These are phyloP conservation scores for Plasmodium sp. DNA, from an alignment of 169 alveolate species.

Conservation along the genomic window DNA sequence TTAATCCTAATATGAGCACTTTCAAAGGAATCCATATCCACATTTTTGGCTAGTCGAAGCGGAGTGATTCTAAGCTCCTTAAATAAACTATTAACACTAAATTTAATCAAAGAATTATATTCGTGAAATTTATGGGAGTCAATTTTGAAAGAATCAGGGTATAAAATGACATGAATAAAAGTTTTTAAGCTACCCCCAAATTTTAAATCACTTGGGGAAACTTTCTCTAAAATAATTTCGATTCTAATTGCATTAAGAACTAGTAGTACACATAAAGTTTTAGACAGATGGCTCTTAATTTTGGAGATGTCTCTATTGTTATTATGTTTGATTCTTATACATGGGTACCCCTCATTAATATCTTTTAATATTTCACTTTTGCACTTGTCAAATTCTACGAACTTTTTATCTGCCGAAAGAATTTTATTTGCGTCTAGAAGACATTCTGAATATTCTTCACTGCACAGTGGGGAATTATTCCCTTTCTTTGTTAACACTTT, in stretches of 20 bases:
- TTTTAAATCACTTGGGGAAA: conserved; percentile 38
- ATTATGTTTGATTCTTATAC: conserved; percentile 64
- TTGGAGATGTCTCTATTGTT: conserved; percentile 54
- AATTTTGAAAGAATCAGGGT: conserved; percentile 67
- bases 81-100: conserved; percentile 48
- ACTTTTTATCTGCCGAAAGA: conserved; percentile 47
- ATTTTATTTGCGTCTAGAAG: conserved; percentile 2
- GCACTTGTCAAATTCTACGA: conserved; percentile 20
- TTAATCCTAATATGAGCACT: conserved; percentile 1
- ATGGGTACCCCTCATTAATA: conserved; percentile 67
- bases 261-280: conserved; percentile 44
- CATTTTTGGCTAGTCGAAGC: conserved; percentile 34
- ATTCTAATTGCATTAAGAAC: conserved; percentile 63
- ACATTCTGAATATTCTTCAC: conserved; percentile 3
- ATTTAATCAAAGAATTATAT: conserved; percentile 56
- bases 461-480: conserved; percentile 1
- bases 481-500: conserved; percentile 16
- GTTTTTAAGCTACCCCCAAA: conserved; percentile 71
- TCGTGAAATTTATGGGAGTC: conserved; percentile 68
- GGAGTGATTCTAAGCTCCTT: conserved; percentile 63
- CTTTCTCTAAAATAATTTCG: conserved; percentile 56
- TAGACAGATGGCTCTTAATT: conserved; percentile 44
- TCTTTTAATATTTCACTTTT: conserved; percentile 66
- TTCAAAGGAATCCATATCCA: conserved; percentile 24
- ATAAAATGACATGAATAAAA: conserved; percentile 62